A percentile compares a stretch with the other conserved stretches of the same genome.
These are phyloP conservation scores for Rhodosorus marinus DNA, from an alignment of 23 red algal genomes.

Conservation along the genomic window DNA sequence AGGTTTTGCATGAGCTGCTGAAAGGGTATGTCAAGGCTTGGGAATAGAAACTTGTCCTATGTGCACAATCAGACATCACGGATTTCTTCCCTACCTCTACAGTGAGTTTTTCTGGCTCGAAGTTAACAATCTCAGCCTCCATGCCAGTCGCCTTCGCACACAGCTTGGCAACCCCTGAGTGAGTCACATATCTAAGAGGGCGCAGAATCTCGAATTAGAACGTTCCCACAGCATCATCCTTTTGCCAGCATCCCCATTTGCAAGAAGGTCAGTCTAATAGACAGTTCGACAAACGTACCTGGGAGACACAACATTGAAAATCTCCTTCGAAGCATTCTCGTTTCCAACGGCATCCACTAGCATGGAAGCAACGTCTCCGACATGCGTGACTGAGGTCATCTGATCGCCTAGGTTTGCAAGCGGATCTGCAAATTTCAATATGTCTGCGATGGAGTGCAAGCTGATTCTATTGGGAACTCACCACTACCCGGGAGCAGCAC, in stretches of 20 bases:
- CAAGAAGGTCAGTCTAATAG: too few species aligned
- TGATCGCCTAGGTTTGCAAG: slow-evolving; percentile 23
- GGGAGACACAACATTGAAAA: slow-evolving; percentile 13
- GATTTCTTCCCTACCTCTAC: slow-evolving; percentile 13
- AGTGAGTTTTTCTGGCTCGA: slow-evolving; percentile 5
- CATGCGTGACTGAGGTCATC: slow-evolving; percentile 55
- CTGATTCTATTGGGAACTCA: too few species aligned
- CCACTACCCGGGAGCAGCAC: slow-evolving; percentile 33
- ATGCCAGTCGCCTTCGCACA: slow-evolving; percentile 12
- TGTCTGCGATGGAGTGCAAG: background rate
- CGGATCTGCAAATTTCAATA: background rate
- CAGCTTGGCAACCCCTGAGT: slow-evolving; percentile 5
- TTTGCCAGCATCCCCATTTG: too few species aligned
- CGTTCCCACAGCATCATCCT: too few species aligned
- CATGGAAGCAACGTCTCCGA: slow-evolving; percentile 65
- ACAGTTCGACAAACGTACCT: too few species aligned
- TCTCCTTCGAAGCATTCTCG: background rate
- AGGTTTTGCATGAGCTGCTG: too few species aligned
- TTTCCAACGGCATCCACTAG: slow-evolving; percentile 38
- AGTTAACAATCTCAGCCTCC: slow-evolving; percentile 21
- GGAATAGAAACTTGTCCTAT: too few species aligned
- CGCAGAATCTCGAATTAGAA: too few species aligned
- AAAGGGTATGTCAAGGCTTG: too few species aligned
- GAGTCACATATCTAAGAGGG: too few species aligned
- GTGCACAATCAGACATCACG: too few species aligned